These are phyloP conservation scores for Trichoderma erinaceum DNA, from an alignment of 495 filamentous ascomycete genomes.

Conservation along the genomic window DNA sequence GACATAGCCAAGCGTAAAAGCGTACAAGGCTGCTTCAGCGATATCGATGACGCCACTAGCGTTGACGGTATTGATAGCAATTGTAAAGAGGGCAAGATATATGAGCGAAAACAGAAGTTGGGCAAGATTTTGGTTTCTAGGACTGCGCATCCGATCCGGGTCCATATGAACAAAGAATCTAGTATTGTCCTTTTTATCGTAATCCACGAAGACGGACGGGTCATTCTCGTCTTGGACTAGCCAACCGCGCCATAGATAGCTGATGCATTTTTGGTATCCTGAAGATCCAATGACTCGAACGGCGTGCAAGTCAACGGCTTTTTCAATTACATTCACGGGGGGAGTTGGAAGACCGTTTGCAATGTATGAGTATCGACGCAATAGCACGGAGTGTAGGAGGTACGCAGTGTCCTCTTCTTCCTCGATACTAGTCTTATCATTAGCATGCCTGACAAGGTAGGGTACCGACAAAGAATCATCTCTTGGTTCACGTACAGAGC, in stretches of 20 bases:
- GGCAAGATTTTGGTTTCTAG: conserved; percentile 83
- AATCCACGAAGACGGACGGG: conserved; percentile 77
- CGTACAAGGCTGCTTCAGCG: conserved; percentile 78
- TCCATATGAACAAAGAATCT: conserved; percentile 76
- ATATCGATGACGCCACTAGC: conserved; percentile 66
- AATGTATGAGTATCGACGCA: conserved; percentile 84
- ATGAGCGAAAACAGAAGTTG: conserved; percentile 79
- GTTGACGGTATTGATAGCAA: conserved; percentile 89
- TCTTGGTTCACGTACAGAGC: conserved; percentile 48
- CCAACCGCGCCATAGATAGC: conserved; percentile 91
- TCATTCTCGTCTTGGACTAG: conserved; percentile 90
- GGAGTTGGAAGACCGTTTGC: conserved; percentile 61
- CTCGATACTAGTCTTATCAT: conserved; percentile 57
- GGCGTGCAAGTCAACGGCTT: conserved; percentile 87
- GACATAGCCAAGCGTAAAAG: conserved; percentile 90
- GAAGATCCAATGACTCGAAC: conserved; percentile 78
- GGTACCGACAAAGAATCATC: neutral
- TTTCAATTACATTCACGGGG: conserved; percentile 82
- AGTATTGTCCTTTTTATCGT: conserved; percentile 66
- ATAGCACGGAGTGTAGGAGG: conserved; percentile 72
- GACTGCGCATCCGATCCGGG: conserved; percentile 87
- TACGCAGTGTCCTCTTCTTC: conserved; percentile 66
- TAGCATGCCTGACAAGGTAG: neutral
- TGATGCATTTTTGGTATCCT: conserved; percentile 92
- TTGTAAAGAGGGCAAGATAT: conserved; percentile 79